Evolutionary conservation across 129 eudicot species (phyloP), one percentile per base, ranked within the genome.

Genomic region (Chrysanthemum lavandulifolium): DNA sequence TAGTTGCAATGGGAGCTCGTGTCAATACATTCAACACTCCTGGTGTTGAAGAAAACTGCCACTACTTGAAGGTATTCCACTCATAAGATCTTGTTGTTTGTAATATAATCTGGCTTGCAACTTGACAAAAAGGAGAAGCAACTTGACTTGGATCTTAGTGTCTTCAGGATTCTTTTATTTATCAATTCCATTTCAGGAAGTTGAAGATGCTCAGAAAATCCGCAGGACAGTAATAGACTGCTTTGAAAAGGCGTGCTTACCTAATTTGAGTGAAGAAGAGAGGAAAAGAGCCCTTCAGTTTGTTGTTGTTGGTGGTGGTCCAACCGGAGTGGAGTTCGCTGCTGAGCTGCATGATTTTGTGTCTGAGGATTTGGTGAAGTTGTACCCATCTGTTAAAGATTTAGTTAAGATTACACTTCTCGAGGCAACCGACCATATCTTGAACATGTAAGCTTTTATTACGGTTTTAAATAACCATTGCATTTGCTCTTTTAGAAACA

Each of bases 251-350:
- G 97, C 97, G 13, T 82, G 87, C 73, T 76, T 91, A 65, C 97
- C 97, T 67, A 85, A 60, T 76, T 77, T 91, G 56, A 88, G 77
- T 78, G 92, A 88, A 59, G 97, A 91, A 66, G 97, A 91, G 84
- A 88, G 84, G 76, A 80, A 72, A 70, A 76, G 78, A 67, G 68
- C 82, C 65, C 97, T 91, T 79, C 86, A 86, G 79, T 91, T 91
- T 82, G 97, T 91, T 63, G 76, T 91, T 71, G 97, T 91, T 73
- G 97, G 97, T 78, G 97, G 97, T 33, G 97, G 97, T 23, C 97
- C 97, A 63, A 88, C 92, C 6, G 97, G 97, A 66, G 97, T 91
- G 50, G 97, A 91, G 86, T 91, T 91, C 76, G 95, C 97, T 9
- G 97, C 97, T 58, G 95, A 88, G 79, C 91, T 91, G 76, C 97